Percentiles rank a stretch among this genome's conserved stretches.
Evolutionary conservation across 108 stramenopile species (phyloP).

Genomic region (Cyclotella baltica): DNA sequence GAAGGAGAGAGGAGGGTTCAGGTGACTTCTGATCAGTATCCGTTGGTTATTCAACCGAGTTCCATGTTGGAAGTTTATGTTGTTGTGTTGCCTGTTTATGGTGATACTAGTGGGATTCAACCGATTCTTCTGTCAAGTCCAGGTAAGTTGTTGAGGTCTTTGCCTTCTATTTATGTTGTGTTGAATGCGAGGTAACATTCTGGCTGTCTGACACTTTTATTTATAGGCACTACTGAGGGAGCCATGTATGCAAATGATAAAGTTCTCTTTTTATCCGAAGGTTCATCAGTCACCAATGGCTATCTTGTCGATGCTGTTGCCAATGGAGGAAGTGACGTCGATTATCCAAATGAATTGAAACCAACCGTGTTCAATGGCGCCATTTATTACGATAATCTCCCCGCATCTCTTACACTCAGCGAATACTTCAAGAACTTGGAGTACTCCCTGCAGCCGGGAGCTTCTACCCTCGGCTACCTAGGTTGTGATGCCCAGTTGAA

Average conservation of each 20-base stretch:
- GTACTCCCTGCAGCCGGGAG: conserved; percentile 27
- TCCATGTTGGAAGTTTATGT: conserved; percentile 8
- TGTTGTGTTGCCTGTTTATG: conserved; percentile 18
- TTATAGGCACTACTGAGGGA: not conserved
- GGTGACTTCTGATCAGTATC: conserved; percentile 1
- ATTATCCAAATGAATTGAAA: conserved; percentile 8
- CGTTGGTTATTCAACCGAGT: conserved; percentile 8
- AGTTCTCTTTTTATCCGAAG: conserved; percentile 13
- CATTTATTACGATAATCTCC: conserved; percentile 38
- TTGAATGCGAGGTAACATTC: not conserved
- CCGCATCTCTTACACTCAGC: not conserved
- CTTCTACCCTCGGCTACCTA: conserved; percentile 2
- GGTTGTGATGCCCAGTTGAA: conserved; percentile 24
- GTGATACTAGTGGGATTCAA: conserved; percentile 3
- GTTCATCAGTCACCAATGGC: conserved; percentile 13
- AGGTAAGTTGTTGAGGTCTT: not conserved
- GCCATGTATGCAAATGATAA: conserved; percentile 3
- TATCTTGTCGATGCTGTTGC: conserved; percentile 23
- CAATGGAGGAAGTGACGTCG: conserved; percentile 8
- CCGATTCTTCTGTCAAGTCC: conserved; percentile 1
- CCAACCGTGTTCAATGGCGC: conserved; percentile 40
- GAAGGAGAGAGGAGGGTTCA: not conserved
- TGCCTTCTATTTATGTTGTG: not conserved
- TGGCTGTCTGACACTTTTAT: not conserved
- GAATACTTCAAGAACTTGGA: conserved; percentile 37